Evolutionary conservation across 2,329 filamentous ascomycete genomes (phyloP), one percentile per base, ranked within the genome.

Genomic region (Diaporthe destruens): DNA sequence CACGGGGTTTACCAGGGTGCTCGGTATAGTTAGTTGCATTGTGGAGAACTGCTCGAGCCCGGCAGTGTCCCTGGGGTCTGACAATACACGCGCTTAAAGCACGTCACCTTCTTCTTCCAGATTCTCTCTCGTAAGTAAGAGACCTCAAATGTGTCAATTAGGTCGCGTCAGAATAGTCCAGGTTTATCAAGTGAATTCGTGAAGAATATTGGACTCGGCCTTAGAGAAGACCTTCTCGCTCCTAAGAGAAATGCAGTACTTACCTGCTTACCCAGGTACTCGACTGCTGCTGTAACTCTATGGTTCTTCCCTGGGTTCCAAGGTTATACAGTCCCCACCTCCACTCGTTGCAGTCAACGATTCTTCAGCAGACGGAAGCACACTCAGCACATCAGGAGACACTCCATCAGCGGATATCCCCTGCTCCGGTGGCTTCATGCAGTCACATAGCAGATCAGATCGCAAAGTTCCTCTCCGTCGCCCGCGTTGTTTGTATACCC

Each of bases 31-130:
- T 61, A 39, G 54, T 29, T 53, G 54, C 55, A 63, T 56, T 54
- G 29, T 32, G 18, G 34, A 25, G 55, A 32, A 57, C n/a, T 71
- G 54, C 56, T 54, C n/a, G n/a, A n/a, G 44, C 44, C 56, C 68
- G 55, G 59, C 14, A 44, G 47, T 71, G 16, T 54, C 29, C 25
- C 23, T 51, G 44, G 55, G 47, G 47, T 47, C 14, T 71, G 47
- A 16, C n/a, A 56, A 56, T 34, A 14, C 32, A 34, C 54, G 54
- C 44, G 32, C 68, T 42, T 16, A 44, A 32, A 32, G 47, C 34
- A 71, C 61, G 68, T n/a, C 55, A 71, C 68, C 68, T 71, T 63
- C 68, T 54, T n/a, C 3, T 51, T 69, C 39, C 42, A 49, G 36
- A 70, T 51, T 25, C 6, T 6, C 14, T 39, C 29, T 34, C 20